Conservation (phyloP, 2,329 filamentous ascomycete species). For the Ophiosphaerella narmari region DNA sequence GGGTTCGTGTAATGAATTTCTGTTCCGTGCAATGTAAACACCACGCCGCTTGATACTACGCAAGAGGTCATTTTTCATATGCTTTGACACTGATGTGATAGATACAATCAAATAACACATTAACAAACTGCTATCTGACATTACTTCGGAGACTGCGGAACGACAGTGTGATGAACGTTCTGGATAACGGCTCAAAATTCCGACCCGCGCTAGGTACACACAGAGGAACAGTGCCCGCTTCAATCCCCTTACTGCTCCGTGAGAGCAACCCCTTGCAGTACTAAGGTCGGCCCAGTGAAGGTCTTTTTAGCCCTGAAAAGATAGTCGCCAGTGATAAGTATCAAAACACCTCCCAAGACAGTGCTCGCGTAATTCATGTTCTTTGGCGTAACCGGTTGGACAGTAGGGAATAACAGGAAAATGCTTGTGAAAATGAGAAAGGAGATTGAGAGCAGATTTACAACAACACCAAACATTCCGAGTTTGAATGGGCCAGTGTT, state of each 20-base stretch:
- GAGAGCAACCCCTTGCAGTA: background rate
- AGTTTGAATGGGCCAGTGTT: background rate
- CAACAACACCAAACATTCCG: background rate
- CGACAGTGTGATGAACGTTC: no score
- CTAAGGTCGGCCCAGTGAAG: background rate
- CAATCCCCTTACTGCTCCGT: background rate
- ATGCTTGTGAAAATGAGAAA: background rate
- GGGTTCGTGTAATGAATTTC: no score
- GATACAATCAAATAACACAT: no score
- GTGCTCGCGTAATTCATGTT: slow-evolving; percentile 1
- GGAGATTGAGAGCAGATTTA: background rate
- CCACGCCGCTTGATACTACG: no score
- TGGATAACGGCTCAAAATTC: no score
- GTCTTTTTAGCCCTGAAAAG: background rate
- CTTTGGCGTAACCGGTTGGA: background rate
- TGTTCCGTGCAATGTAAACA: no score
- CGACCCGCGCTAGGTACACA: no score
- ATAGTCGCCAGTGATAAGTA: slow-evolving; percentile 1
- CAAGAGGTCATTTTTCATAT: no score
- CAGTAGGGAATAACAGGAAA: background rate
- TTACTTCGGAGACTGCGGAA: no score
- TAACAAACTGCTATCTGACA: no score
- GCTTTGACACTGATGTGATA: no score
- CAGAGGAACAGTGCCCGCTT: no score
- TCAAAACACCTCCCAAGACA: background rate